Base-by-base conservation (phyloP, 176 grass and related monocot genomes). In the Aegilops umbellulata region DNA sequence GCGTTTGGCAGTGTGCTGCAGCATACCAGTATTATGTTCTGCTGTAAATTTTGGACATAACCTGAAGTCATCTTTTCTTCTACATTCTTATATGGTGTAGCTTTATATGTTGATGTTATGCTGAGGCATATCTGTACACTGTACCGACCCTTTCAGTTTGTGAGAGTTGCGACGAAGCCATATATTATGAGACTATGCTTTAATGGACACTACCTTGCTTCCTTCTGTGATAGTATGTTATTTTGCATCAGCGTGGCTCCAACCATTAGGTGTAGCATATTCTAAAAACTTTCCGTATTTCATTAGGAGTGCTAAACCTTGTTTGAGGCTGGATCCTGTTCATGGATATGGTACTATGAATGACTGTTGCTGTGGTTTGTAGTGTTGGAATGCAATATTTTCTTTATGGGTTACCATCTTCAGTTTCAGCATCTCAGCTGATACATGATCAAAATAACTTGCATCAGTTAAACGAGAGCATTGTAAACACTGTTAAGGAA, bases 391-490 rank as follows among this genome's bases (percentile, higher is more conserved):
- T 57, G 15, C 63, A n/a, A 36, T 22, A 27, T 69, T 16, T 22
- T 86, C 3, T 19, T 79, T 70, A 15, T 57, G 30, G 9, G 22
- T n/a, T 73, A 65, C 68, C 69, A 38, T 26, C 68, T 38, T 64
- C 35, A 51, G 14, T 24, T 72, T 60, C 9, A 61, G 16, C 25
- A 25, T 57, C 53, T 81, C 6, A 64, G 30, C 16, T 27, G 34
- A 87, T 35, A 4, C 22, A 79, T 55, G 69, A 65, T 73, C 38
- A 72, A 72, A 51, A 73, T 32, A 63, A 80, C 36, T 49, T 72
- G 65, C 38, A 86, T 65, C 8, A 60, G 53, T 34, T 60, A 87
- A 86, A 65, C 1, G 6, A 62, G 22, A 35, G 20, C 27, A 29
- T 49, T 72, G 8, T 72, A 6, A 53, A 65, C 17, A 64, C 26